Evolutionary conservation across 1,139 yeast genomes (phyloP), one percentile per base, ranked within the genome.

Genomic region (Pneumocystis canis): DNA sequence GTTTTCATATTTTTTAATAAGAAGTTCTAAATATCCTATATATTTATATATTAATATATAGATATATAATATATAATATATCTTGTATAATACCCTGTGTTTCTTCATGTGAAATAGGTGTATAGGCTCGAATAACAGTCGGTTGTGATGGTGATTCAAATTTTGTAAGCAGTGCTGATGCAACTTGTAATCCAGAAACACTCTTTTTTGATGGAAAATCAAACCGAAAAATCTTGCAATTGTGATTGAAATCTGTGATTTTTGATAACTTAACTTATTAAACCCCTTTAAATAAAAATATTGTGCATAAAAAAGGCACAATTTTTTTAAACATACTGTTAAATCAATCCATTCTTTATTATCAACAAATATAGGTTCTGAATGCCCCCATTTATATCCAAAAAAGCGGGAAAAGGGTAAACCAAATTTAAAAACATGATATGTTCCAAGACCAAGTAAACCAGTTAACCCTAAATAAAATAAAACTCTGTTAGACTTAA

Each of bases 51-150:
- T 18, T 3, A 35, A 20, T 9, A 28, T 5, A 35, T 30, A 25
- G 3, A 30, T 57, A 37, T 20, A 30, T n/a, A 57, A 57, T 28
- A 35, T 3, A 3, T 35, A 1, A 35, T 14, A 14, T 11, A 35
- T 35, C 16, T 9, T 88, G 89, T 71, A 94, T 79, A 64, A 80
- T 74, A 63, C 98, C 98, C 73, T 80, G 80, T 66, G 80, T 79
- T 63, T 82, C 83, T 63, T 81, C 78, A 71, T 86, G 89, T 41
- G 88, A 81, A 63, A 85, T 80, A 65, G 99, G 98, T 53, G 99
- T 94, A 80, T 94, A 94, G 60, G 99, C 98, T 78, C 99, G 86
- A 68, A 94, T 80, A 65, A 92, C 96, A 71, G 85, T 84, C 76
- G 79, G 83, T 69, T 97, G 97, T 65, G 83, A 81, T 64, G 92